Percentiles rank a stretch among this genome's conserved stretches.
Evolutionary conservation across 805 yeast species (phyloP).

Genomic region (Wickerhamomyces silvicola): DNA sequence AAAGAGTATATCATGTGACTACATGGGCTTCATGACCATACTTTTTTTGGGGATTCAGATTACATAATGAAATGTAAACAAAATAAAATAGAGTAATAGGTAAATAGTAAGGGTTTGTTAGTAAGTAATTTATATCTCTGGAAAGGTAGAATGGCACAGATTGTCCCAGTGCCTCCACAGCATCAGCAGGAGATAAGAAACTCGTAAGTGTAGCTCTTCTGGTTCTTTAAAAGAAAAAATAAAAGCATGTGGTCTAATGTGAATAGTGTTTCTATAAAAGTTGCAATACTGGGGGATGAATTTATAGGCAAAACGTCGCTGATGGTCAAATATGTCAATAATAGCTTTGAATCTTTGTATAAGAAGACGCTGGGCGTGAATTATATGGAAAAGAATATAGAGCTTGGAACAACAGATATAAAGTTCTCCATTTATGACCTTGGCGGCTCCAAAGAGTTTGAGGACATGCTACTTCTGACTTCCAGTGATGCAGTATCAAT

Average conservation of each 20-base stretch:
- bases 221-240: too few species aligned
- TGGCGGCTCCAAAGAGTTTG: conserved; percentile 93
- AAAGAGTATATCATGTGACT: too few species aligned
- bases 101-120: too few species aligned
- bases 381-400: conserved; percentile 85
- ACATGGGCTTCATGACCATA: too few species aligned
- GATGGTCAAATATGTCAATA: conserved; percentile 97
- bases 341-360: conserved; percentile 84
- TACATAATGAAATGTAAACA: conserved; percentile 16
- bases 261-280: conserved; percentile 58
- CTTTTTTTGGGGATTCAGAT: too few species aligned
- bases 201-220: too few species aligned
- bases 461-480: conserved; percentile 91
- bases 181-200: conserved; percentile 16
- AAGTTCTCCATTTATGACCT: conserved; percentile 92
- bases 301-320: conserved; percentile 93
- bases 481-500: conserved; percentile 90
- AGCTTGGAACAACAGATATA: conserved; percentile 78
- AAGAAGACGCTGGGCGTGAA: conserved; percentile 94
- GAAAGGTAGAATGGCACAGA: background rate
- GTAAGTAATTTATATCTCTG: too few species aligned
- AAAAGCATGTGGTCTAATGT: too few species aligned
- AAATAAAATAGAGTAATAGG: too few species aligned
- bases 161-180: conserved; percentile 17
- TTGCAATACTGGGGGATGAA: conserved; percentile 92